Percentiles rank a stretch among this genome's conserved stretches.
These are phyloP conservation scores for Aspergillus nidulans DNA, from an alignment of 495 filamentous ascomycete species.

Conservation along the genomic window DNA sequence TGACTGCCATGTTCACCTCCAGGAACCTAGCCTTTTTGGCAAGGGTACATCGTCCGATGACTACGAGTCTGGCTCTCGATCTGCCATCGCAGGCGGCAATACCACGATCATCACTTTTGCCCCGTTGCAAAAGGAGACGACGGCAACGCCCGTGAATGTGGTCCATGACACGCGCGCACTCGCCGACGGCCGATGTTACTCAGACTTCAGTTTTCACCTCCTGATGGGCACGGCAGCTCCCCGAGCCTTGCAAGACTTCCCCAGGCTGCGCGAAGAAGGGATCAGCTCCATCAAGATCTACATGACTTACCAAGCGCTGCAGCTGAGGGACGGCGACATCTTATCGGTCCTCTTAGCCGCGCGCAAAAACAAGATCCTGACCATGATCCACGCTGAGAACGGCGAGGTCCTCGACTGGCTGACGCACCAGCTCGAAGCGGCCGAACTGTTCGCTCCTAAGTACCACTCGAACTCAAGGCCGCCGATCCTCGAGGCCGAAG, in stretches of 20 bases:
- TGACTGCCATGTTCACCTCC: slow-evolving; percentile 39
- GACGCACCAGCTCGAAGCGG: slow-evolving; percentile 42
- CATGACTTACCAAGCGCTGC: slow-evolving; percentile 58
- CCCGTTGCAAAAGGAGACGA: neutral
- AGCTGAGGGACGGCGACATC: slow-evolving; percentile 52
- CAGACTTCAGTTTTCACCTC: slow-evolving; percentile 58
- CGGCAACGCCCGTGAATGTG: neutral
- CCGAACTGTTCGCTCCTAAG: slow-evolving; percentile 44
- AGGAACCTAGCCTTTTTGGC: slow-evolving; percentile 19
- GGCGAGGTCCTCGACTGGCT: slow-evolving; percentile 50
- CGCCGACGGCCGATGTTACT: slow-evolving; percentile 40
- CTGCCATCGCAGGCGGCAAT: slow-evolving; percentile 53
- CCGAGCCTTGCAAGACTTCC: slow-evolving; percentile 40
- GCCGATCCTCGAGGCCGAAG: slow-evolving; percentile 52
- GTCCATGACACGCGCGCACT: neutral
- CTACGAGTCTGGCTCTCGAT: slow-evolving; percentile 27
- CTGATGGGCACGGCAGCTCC: slow-evolving; percentile 48
- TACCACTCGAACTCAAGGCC: slow-evolving; percentile 53
- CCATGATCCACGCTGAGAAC: slow-evolving; percentile 62
- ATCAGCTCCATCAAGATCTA: slow-evolving; percentile 58
- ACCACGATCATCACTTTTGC: slow-evolving; percentile 57
- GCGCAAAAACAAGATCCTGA: slow-evolving; percentile 43
- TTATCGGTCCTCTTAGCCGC: slow-evolving; percentile 51
- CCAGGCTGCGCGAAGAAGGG: slow-evolving; percentile 32
- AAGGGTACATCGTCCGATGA: slow-evolving; percentile 11